Base-by-base conservation (phyloP, 164 flowering plant genomes). In the Buxus sempervirens region DNA sequence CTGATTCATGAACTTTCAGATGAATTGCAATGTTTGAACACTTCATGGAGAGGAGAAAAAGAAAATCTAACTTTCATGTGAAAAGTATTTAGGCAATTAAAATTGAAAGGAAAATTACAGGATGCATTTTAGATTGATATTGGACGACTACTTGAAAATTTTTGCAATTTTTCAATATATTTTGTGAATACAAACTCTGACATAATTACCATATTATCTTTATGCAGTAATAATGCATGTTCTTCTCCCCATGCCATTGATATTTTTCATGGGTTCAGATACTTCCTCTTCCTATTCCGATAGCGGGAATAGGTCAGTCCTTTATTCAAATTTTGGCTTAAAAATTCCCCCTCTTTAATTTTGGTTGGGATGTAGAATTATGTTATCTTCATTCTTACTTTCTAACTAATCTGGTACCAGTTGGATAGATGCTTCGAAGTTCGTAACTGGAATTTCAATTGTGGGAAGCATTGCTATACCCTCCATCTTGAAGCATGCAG, bases 391-490 rank as follows among this genome's bases (percentile, higher is more conserved):
- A 45, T 62, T 58, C 22, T 20, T 63, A 62, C 38, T 70, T 27
- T 59, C 24, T 48, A 25, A 49, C 23, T 25, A 58, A 32, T 60
- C 24, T 58, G 16, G 60, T 20, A 64, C 68, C 86, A 92, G 97
- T 61, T 95, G 98, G 98, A 82, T 80, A 22, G 75, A 87, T 78
- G 91, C 88, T 25, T 80, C 94, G 18, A 95, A 92, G 78, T 95
- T 95, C 80, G 65, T 92, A 76, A 95, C 98, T 7, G 98, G 98
- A 69, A 84, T 86, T 62, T 89, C 96, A 22, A 76, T 82, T 14
- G 77, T 92, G 22, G 97, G 98, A 67, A 95, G 98, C 84, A 83
- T 95, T 62, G 98, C 97, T 1, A 95, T 95, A 68, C 98, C 97
- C 18, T 73, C 74, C 20, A 89, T 95, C 70, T 77, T 95, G 38